These are phyloP conservation scores for Eucalyptus erythrocorys DNA, from an alignment of 345 rosid genomes.

Conservation along the genomic window DNA sequence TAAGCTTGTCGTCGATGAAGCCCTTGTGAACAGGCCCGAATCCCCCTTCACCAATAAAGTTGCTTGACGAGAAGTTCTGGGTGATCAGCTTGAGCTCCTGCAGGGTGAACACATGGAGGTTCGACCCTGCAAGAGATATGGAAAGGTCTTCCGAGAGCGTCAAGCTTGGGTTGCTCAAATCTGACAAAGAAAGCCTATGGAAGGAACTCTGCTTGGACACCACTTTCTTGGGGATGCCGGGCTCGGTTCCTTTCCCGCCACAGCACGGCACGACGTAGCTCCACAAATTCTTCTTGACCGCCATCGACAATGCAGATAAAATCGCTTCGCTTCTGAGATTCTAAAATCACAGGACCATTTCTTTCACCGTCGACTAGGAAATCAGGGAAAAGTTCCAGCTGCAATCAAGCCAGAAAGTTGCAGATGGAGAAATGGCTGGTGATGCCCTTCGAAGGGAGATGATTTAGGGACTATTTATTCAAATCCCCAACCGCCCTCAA, in stretches of 20 bases:
- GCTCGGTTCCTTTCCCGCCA: not conserved
- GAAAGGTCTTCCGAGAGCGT: conserved; percentile 65
- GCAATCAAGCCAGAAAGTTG: not conserved
- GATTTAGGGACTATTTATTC: not conserved
- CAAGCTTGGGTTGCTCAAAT: conserved; percentile 62
- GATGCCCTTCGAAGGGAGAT: not conserved
- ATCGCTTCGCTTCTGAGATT: not conserved
- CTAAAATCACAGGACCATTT: not conserved
- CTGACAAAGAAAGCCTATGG: conserved; percentile 43
- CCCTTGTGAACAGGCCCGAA: conserved; percentile 90
- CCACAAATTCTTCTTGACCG: conserved; percentile 35
- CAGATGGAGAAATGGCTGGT: not conserved
- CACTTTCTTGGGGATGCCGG: conserved; percentile 10
- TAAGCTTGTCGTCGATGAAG: conserved; percentile 74
- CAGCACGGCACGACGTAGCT: conserved; percentile 34
- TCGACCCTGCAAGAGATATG: conserved; percentile 63
- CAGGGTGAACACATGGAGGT: conserved; percentile 55
- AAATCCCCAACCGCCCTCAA: conserved; percentile 1
- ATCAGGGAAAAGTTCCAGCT: not conserved
- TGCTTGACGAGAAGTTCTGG: conserved; percentile 55
- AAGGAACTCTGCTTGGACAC: conserved; percentile 39
- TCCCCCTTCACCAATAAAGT: conserved; percentile 85
- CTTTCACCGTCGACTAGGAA: not conserved
- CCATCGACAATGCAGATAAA: conserved; percentile 8
- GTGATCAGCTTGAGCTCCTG: conserved; percentile 75